Evolutionary conservation across 2,329 filamentous ascomycete species (phyloP).

Genomic region (Sporothrix dimorphospora): DNA sequence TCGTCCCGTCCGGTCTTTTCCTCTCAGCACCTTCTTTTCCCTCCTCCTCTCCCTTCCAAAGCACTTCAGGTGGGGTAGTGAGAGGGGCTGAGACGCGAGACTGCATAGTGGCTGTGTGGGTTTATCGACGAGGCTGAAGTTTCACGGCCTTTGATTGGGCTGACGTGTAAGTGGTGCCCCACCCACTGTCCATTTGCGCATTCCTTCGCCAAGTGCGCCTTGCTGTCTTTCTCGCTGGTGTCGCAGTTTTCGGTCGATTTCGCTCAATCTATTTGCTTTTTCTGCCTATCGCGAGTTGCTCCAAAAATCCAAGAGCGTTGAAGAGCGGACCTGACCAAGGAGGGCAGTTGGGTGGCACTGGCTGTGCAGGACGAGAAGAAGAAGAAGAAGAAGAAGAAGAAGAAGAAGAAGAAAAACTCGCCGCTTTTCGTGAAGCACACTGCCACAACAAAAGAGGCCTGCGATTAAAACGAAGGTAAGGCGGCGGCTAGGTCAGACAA

Average conservation of each 20-base stretch:
- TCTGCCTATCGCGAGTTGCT: background rate
- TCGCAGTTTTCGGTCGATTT: background rate
- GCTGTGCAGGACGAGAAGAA: background rate
- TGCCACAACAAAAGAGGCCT: background rate
- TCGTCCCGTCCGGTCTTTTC: background rate
- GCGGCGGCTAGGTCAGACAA: background rate
- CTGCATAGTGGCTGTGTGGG: conserved; percentile 26
- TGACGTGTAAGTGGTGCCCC: conserved; percentile 10
- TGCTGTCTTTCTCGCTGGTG: background rate
- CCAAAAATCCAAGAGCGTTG: background rate
- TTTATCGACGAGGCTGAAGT: conserved; percentile 23
- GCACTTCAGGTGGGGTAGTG: conserved; percentile 17
- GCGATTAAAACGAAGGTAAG: background rate
- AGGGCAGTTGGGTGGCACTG: background rate
- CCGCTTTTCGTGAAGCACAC: background rate
- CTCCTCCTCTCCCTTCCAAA: background rate
- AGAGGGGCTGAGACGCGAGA: conserved; percentile 23
- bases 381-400: background rate
- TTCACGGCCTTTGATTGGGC: background rate
- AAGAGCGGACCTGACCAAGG: background rate
- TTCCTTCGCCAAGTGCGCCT: conserved; percentile 1
- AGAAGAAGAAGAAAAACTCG: background rate
- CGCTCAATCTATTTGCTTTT: conserved; percentile 14
- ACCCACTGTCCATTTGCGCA: background rate
- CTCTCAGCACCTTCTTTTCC: background rate